A percentile compares a stretch with the other conserved stretches of the same genome.
These are phyloP conservation scores for Dactylella cylindrospora DNA, from an alignment of 2,329 filamentous ascomycete species.

Conservation along the genomic window DNA sequence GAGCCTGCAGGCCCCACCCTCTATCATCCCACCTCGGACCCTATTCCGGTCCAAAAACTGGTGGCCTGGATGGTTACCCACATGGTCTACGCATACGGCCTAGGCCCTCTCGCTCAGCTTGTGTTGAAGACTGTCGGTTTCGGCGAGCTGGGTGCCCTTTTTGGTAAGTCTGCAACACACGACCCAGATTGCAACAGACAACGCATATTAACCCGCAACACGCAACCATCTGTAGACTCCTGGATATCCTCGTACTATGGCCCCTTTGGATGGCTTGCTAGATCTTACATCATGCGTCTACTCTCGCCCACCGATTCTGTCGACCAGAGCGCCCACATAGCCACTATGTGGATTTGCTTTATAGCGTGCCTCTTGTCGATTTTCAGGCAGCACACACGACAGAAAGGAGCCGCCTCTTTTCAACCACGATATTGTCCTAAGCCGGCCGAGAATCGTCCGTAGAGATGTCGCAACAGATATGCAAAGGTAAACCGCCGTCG, in stretches of 20 bases:
- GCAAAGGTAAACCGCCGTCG: too few relatives aligned
- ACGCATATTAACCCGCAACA: not conserved
- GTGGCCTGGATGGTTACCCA: slow-evolving; percentile 7
- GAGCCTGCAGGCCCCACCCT: too few relatives aligned
- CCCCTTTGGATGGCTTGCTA: slow-evolving; percentile 2
- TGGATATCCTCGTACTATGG: slow-evolving; percentile 23
- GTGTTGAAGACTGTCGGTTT: slow-evolving; percentile 10
- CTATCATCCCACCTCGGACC: too few relatives aligned
- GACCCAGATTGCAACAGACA: not conserved
- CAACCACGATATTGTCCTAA: too few relatives aligned
- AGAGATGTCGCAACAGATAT: too few relatives aligned
- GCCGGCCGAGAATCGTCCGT: too few relatives aligned
- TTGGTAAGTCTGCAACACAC: slow-evolving; percentile 22
- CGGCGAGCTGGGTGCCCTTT: slow-evolving; percentile 15
- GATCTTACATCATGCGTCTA: slow-evolving; percentile 7
- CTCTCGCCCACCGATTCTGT: not conserved
- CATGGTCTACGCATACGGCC: slow-evolving; percentile 19
- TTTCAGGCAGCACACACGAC: too few relatives aligned
- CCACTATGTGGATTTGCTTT: too few relatives aligned
- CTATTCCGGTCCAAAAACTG: not conserved
- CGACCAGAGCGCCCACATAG: not conserved
- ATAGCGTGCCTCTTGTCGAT: too few relatives aligned
- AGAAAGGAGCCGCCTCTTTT: too few relatives aligned
- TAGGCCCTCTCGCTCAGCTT: slow-evolving; percentile 10
- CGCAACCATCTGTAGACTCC: not conserved